These are phyloP conservation scores for Tetrahymena elliotti DNA, from an alignment of 73 alveolate genomes.

Conservation along the genomic window DNA sequence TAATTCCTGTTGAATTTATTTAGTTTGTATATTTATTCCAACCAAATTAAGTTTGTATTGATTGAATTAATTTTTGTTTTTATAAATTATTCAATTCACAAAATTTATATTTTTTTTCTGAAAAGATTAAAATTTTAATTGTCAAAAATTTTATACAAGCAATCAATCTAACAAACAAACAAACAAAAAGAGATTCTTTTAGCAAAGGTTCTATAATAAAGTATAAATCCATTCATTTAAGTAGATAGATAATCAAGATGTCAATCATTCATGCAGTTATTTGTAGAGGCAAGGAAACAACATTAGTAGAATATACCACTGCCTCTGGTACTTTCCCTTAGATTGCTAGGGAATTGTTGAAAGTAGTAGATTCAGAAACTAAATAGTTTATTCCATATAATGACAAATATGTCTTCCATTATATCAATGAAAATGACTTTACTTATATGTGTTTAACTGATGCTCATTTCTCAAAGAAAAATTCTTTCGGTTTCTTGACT, in stretches of 20 bases:
- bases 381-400: slow-evolving; percentile 14
- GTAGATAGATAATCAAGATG: background rate
- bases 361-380: background rate
- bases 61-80: too few species aligned
- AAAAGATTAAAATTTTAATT: background rate
- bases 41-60: background rate
- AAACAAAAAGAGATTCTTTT: background rate
- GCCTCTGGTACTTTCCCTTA: slow-evolving; percentile 29
- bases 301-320: slow-evolving; percentile 25
- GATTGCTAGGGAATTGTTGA: slow-evolving; percentile 26
- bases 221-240: background rate
- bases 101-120: background rate
- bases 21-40: background rate
- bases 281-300: slow-evolving; percentile 5
- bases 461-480: slow-evolving; percentile 34
- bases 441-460: slow-evolving; percentile 51
- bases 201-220: background rate
- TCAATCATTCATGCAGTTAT: slow-evolving; percentile 29
- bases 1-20: too few species aligned
- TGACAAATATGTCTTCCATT: slow-evolving; percentile 40
- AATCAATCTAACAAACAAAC: too few species aligned
- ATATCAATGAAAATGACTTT: slow-evolving; percentile 42
- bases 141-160: background rate
- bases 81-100: background rate
- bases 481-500: slow-evolving; percentile 40